phyloP scores from a whole-genome alignment of 2,329 filamentous ascomycete genomes.

The Dendrostoma leiphaemia region DNA sequence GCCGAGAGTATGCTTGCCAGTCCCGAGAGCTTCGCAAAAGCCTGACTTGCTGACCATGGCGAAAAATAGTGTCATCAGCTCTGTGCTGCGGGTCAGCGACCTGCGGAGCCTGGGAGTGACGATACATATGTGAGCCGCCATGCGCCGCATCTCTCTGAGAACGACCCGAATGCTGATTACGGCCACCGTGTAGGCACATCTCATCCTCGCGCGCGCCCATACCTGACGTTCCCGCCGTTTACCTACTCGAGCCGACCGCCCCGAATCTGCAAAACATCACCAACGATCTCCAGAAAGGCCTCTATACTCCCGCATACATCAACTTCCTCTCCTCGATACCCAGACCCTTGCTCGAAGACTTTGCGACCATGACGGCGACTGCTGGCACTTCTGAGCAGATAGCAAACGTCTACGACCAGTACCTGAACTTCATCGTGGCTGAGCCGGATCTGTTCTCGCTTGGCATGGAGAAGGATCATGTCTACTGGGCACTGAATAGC shows the following conservation, averaged over 20 bases:
- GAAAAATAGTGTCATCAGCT: constrained; percentile 75
- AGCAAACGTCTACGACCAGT: constrained; percentile 92
- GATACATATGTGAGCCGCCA: constrained; percentile 73
- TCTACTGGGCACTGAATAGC: constrained; percentile 96
- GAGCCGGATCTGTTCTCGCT: constrained; percentile 95
- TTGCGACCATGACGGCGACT: constrained; percentile 81
- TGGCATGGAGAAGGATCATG: constrained; percentile 84
- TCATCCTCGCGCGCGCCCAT: constrained; percentile 81
- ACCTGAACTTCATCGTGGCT: constrained; percentile 94
- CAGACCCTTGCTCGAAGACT: constrained; percentile 87
- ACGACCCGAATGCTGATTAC: not conserved
- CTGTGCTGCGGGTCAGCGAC: constrained; percentile 90
- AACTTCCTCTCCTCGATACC: constrained; percentile 96
- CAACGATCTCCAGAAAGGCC: constrained; percentile 76
- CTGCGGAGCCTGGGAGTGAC: constrained; percentile 92
- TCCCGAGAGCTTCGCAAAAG: not conserved
- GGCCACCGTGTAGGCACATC: constrained; percentile 61
- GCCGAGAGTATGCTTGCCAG: constrained; percentile 13
- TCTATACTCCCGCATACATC: constrained; percentile 92
- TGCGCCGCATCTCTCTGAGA: not conserved
- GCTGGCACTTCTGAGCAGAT: constrained; percentile 86
- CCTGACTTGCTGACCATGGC: constrained; percentile 3
- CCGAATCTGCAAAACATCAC: constrained; percentile 82
- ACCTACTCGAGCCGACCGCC: constrained; percentile 85
- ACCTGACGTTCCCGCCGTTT: constrained; percentile 93